phyloP scores from a whole-genome alignment of 2,329 filamentous ascomycete genomes.

The Ustulina deusta region DNA sequence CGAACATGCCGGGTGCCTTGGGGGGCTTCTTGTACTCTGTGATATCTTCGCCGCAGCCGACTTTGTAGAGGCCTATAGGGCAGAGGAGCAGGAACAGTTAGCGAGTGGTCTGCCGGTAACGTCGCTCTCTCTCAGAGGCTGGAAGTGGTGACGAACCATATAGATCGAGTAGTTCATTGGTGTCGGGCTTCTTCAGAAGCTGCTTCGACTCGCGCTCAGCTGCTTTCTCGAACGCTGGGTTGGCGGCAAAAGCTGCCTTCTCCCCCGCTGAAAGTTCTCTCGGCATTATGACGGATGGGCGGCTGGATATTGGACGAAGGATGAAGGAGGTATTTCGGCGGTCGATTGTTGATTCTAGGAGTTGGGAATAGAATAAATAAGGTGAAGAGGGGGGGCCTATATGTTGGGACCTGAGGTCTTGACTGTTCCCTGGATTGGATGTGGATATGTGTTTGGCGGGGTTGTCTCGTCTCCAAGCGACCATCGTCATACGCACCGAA shows the following conservation, averaged over 20 bases:
- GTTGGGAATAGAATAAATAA: conserved; percentile 1
- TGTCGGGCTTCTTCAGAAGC: conserved; percentile 72
- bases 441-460: conserved; percentile 27
- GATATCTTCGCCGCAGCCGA: conserved; percentile 68
- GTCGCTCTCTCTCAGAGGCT: not conserved
- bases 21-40: conserved; percentile 59
- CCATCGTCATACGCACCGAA: conserved; percentile 31
- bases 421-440: conserved; percentile 7
- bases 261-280: conserved; percentile 28
- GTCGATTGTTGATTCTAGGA: not conserved
- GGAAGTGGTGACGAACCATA: conserved; percentile 61
- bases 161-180: conserved; percentile 73
- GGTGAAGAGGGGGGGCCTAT: conserved; percentile 2
- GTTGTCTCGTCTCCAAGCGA: conserved; percentile 23
- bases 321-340: not conserved
- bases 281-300: conserved; percentile 28
- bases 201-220: conserved; percentile 69
- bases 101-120: not conserved
- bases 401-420: not conserved
- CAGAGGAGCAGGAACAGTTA: not conserved
- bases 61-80: conserved; percentile 67
- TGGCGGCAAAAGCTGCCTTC: conserved; percentile 29
- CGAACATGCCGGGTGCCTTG: conserved; percentile 71
- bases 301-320: not conserved
- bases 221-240: conserved; percentile 38